Conservation (phyloP, 2,329 filamentous ascomycete species). For the Westerdykella sp. region DNA sequence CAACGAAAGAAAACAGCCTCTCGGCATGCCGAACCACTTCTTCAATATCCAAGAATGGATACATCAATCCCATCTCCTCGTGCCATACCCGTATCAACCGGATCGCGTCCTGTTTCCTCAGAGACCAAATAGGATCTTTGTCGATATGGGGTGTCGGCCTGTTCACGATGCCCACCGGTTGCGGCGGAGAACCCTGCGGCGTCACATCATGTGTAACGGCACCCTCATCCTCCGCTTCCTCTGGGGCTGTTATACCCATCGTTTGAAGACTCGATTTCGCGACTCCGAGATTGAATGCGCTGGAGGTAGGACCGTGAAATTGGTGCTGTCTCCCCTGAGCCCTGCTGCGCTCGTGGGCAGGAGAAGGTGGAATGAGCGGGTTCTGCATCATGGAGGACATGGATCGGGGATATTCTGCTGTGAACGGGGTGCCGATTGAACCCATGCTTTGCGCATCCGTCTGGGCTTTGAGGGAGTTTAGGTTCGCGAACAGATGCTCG, state of each 20-base stretch:
- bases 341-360: conserved; percentile 36
- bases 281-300: conserved; percentile 76
- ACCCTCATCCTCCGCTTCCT: conserved; percentile 57
- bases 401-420: conserved; percentile 29
- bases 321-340: conserved; percentile 48
- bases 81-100: conserved; percentile 74
- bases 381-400: conserved; percentile 28
- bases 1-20: conserved; percentile 65
- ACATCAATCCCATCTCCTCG: conserved; percentile 89
- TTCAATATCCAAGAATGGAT: conserved; percentile 74
- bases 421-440: conserved; percentile 27
- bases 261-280: conserved; percentile 80
- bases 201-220: conserved; percentile 48
- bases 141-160: conserved; percentile 37
- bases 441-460: conserved; percentile 31
- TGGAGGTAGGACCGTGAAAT: conserved; percentile 81
- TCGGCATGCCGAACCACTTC: conserved; percentile 64
- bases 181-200: conserved; percentile 44
- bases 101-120: conserved; percentile 72
- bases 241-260: conserved; percentile 72
- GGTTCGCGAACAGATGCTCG: conserved; percentile 64
- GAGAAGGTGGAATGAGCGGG: conserved; percentile 28
- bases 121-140: conserved; percentile 73
- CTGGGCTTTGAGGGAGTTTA: conserved; percentile 59
- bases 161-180: conserved; percentile 6